Evolutionary conservation across 2,329 filamentous ascomycete species (phyloP).

Genomic region (Epichloe coenophiala): DNA sequence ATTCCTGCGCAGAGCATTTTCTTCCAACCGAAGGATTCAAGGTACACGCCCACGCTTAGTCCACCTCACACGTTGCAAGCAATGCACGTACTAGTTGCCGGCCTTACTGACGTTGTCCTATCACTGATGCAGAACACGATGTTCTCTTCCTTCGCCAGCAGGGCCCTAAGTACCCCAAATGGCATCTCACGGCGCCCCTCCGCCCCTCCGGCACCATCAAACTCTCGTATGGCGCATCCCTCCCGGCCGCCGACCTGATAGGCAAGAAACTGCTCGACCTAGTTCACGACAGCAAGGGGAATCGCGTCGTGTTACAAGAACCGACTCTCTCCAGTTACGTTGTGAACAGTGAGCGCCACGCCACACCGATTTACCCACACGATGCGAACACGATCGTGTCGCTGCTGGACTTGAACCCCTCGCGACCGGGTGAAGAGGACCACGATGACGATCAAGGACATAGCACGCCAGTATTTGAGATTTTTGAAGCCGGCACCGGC

Average conservation of each 20-base stretch:
- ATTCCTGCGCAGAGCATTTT: slow-evolving; percentile 8
- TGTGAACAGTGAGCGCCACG: slow-evolving; percentile 48
- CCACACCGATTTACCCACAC: slow-evolving; percentile 64
- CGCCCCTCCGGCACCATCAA: slow-evolving; percentile 17
- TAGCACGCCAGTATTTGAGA: slow-evolving; percentile 44
- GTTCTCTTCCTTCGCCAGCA: slow-evolving; percentile 27
- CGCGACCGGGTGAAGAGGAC: slow-evolving; percentile 22
- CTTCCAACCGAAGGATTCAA: slow-evolving; percentile 16
- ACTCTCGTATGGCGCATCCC: slow-evolving; percentile 30
- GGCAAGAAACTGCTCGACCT: slow-evolving; percentile 45
- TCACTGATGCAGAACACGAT: slow-evolving; percentile 21
- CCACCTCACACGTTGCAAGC: no score
- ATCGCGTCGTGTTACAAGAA: slow-evolving; percentile 42
- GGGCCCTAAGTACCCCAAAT: slow-evolving; percentile 21
- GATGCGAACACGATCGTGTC: slow-evolving; percentile 66
- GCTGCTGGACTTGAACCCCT: slow-evolving; percentile 59
- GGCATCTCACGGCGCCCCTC: slow-evolving; percentile 25
- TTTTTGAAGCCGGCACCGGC: slow-evolving; percentile 77
- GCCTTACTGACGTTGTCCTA: neutral
- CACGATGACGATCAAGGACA: slow-evolving; percentile 14
- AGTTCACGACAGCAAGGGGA: slow-evolving; percentile 36
- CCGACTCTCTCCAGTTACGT: slow-evolving; percentile 65
- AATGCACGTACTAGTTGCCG: neutral
- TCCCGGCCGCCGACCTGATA: slow-evolving; percentile 46
- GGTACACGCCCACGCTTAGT: slow-evolving; percentile 7